phyloP scores from a whole-genome alignment of 1,284 basidiomycete genomes.

The Tausonia pullulans region DNA sequence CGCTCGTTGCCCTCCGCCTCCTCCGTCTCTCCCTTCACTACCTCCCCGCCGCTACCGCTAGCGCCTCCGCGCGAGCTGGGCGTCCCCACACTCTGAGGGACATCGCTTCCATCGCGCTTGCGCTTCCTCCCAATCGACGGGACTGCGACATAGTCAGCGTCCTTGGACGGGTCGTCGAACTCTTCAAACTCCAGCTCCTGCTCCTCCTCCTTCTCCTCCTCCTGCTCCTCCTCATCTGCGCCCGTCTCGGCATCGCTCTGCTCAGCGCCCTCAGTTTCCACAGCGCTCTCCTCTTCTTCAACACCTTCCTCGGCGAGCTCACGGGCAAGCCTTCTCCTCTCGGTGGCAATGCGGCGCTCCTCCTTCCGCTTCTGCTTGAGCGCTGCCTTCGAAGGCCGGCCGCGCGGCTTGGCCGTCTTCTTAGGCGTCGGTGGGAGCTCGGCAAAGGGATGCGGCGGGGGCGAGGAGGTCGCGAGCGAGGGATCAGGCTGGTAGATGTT shows the following conservation, averaged over 20 bases:
- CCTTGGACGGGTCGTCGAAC: not conserved
- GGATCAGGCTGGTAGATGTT: slow-evolving; percentile 7
- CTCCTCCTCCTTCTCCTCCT: not conserved
- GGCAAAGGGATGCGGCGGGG: slow-evolving; percentile 6
- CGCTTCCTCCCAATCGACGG: too few relatives aligned
- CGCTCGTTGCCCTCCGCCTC: not conserved
- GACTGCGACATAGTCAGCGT: not conserved
- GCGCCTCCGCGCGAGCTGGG: too few relatives aligned
- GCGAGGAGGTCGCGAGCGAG: not conserved
- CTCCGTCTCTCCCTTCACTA: slow-evolving; percentile 4
- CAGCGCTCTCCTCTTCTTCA: too few relatives aligned
- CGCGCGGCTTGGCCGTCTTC: not conserved
- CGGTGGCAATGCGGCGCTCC: too few relatives aligned
- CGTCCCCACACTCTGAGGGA: too few relatives aligned
- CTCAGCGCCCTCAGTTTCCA: not conserved
- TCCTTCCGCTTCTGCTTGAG: too few relatives aligned
- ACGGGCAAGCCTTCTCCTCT: too few relatives aligned
- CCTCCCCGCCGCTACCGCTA: too few relatives aligned
- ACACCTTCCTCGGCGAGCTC: too few relatives aligned
- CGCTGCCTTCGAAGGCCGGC: too few relatives aligned
- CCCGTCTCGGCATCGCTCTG: not conserved
- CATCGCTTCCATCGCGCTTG: too few relatives aligned
- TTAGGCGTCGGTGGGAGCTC: slow-evolving; percentile 7
- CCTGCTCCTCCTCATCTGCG: not conserved
- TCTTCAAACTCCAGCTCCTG: not conserved